Evolutionary conservation across 2,329 filamentous ascomycete species (phyloP), one percentile per base, ranked within the genome.

Genomic region (Arthrobotrys iridis): DNA sequence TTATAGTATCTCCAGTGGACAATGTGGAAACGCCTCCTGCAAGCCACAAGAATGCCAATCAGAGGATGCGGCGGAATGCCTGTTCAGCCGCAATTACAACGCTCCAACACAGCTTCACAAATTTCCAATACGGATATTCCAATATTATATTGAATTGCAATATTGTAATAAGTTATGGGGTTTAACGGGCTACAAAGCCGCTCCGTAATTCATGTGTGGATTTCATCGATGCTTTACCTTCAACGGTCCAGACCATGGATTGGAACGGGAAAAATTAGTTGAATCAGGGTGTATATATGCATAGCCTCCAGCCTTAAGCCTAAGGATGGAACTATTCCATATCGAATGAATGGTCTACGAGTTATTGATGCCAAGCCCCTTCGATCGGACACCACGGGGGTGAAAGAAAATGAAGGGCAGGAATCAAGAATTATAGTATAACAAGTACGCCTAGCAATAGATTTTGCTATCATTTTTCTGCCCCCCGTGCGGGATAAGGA

Each of bases 1-100:
- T 26, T 26, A 46, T 43, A n/a, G n/a, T n/a, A n/a, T 57, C 33
- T 43, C 20, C 18, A 10, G 57, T 63, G 63, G 71, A 75, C 63
- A 67, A 57, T n/a, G 50, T 45, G 40, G n/a, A 67, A 75, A 64
- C 71, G 71, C 71, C 71, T 75, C 71, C 71, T 63, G 71, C 71
- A 75, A 75, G 71, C 71, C 71, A 75, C 71, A 13, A 57, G 52
- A 37, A 59, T 48, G 63, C 57, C 22, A 63, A 55, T 40, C 2
- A 37, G 6, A 2, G n/a, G 63, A 45, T n/a, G n/a, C n/a, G n/a
- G n/a, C n/a, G n/a, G n/a, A 43, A 57, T 28, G 24, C 66, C 58
- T 58, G 50, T 60, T 45, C 64, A 60, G 68, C 63, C 48, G 52
- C 71, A 75, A 63, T 59, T 75, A 40, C 71, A 75, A 75, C 71